Percentiles rank a stretch among this genome's conserved stretches.
Evolutionary conservation across 2,329 filamentous ascomycete genomes (phyloP).

Genomic region (Aquanectria penicillioides): DNA sequence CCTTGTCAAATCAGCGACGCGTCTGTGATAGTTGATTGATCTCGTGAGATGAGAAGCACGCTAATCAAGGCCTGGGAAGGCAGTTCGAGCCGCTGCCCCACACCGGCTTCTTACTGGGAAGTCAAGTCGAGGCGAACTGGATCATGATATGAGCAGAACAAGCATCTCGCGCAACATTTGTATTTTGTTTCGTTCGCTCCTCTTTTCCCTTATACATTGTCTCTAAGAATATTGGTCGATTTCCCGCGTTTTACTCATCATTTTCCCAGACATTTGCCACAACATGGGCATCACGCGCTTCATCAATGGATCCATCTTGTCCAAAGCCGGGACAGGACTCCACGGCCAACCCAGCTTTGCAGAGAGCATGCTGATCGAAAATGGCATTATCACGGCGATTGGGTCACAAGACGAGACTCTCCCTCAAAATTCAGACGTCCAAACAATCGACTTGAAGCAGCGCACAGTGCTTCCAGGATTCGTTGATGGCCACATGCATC

Average conservation of each 20-base stretch:
- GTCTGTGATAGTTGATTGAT: too few species aligned
- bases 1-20: too few species aligned
- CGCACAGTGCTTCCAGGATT: constrained; percentile 38
- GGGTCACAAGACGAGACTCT: constrained; percentile 37
- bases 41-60: too few species aligned
- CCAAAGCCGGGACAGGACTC: constrained; percentile 22
- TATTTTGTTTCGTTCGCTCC: neutral
- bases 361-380: constrained; percentile 42
- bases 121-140: neutral
- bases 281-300: constrained; percentile 9
- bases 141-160: neutral
- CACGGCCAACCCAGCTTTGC: constrained; percentile 35
- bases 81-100: neutral
- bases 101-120: neutral
- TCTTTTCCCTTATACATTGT: neutral
- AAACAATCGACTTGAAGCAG: constrained; percentile 39
- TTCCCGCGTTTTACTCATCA: neutral
- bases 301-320: constrained; percentile 37
- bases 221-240: too few species aligned
- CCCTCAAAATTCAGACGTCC: accelerated
- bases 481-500: constrained; percentile 18
- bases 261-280: neutral
- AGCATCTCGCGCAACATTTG: neutral
- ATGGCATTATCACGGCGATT: constrained; percentile 44
- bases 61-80: neutral